A percentile compares a stretch with the other conserved stretches of the same genome.
Conservation (phyloP, 768 basidiomycete genomes). For the Mycena venus region DNA sequence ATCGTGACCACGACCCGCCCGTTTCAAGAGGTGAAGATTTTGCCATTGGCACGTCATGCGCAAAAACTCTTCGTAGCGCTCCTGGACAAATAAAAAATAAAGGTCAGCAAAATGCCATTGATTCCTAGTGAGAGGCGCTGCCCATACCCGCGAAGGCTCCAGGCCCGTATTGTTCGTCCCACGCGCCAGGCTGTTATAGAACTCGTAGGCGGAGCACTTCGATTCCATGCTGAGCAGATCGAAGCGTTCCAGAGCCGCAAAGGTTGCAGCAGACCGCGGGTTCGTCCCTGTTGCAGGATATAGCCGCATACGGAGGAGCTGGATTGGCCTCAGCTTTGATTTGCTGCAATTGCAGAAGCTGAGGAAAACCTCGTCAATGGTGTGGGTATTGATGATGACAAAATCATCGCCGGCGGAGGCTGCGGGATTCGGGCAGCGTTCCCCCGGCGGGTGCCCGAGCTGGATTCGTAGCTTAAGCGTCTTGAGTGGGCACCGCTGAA, state of each 20-base stretch:
- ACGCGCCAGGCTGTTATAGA: conserved; percentile 24
- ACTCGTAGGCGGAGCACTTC: conserved; percentile 33
- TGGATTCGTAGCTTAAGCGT: not conserved
- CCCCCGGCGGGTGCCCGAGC: not conserved
- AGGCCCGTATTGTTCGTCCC: conserved; percentile 27
- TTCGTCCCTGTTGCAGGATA: not conserved
- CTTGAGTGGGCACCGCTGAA: not conserved
- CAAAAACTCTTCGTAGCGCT: conserved; percentile 33
- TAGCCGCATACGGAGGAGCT: not conserved
- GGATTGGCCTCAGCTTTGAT: not conserved
- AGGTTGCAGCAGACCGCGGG: not conserved
- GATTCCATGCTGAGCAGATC: conserved; percentile 15
- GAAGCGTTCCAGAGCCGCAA: not conserved
- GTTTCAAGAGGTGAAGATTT: conserved; percentile 34
- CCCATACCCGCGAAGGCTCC: not conserved
- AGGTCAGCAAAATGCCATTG: no score
- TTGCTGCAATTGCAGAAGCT: not conserved
- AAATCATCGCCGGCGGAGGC: not conserved
- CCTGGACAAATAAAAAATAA: conserved; percentile 26
- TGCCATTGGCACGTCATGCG: conserved; percentile 34
- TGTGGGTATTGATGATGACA: not conserved
- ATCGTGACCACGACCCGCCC: conserved; percentile 34
- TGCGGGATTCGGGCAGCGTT: not conserved
- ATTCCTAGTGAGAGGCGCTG: no score
- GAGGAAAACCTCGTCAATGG: not conserved